Conservation (phyloP, 176 grass and related monocot genomes). For the sorghum (Sorghum bicolor) region DNA sequence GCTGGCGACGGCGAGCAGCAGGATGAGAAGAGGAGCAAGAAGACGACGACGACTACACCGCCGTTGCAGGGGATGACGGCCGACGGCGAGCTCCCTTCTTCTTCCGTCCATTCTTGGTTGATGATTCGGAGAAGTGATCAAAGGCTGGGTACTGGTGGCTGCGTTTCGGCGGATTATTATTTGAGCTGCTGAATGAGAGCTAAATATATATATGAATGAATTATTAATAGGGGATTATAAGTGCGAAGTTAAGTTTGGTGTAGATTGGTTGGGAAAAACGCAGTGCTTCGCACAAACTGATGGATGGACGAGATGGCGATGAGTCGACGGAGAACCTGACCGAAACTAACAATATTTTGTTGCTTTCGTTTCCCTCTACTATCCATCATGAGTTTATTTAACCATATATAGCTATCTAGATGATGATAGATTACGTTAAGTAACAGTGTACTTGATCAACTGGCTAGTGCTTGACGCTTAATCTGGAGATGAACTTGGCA, state of each 20-base stretch:
- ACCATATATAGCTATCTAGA: too few species aligned
- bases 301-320: background rate
- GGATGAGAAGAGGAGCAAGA: background rate
- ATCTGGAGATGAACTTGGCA: background rate
- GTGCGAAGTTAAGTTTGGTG: background rate
- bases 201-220: too few species aligned
- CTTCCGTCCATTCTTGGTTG: background rate
- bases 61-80: background rate
- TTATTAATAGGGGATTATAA: too few species aligned
- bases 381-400: too few species aligned
- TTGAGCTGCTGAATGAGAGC: too few species aligned
- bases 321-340: background rate
- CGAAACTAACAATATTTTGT: background rate
- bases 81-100: background rate
- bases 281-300: background rate
- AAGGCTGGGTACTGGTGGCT: background rate
- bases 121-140: background rate
- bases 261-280: background rate
- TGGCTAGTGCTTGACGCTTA: too few species aligned
- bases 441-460: background rate
- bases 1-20: background rate
- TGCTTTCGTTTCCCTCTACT: background rate
- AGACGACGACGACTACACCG: accelerated
- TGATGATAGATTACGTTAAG: background rate
- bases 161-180: too few species aligned